Conservation (phyloP, 192 early-diverging fungal species). For the Chytriomyces hyalinus region DNA sequence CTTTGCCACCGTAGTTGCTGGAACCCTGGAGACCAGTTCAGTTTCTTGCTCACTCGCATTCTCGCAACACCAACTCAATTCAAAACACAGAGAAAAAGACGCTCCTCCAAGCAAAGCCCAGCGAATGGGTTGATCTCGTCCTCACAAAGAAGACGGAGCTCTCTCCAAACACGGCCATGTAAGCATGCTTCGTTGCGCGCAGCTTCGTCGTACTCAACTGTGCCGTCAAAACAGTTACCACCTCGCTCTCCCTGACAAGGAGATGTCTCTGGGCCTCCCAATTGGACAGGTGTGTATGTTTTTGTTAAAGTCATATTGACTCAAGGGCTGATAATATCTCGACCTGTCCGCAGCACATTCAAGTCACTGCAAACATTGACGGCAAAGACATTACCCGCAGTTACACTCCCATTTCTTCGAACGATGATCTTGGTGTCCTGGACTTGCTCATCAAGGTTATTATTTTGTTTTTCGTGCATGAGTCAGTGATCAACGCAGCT, state of each 20-base stretch:
- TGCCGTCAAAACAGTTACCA: slow-evolving; percentile 66
- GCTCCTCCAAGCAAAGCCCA: not conserved
- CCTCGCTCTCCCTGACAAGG: slow-evolving; percentile 74
- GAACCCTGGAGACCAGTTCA: not conserved
- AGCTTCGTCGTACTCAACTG: not conserved
- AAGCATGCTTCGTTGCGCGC: slow-evolving; percentile 15
- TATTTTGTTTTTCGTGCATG: not conserved
- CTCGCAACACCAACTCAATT: not conserved
- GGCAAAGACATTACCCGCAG: slow-evolving; percentile 84
- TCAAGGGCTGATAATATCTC: not conserved
- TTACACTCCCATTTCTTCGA: slow-evolving; percentile 88
- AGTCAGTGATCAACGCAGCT: not conserved
- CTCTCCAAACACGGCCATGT: slow-evolving; percentile 87
- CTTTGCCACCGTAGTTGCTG: not conserved
- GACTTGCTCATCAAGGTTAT: slow-evolving; percentile 88
- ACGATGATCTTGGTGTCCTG: slow-evolving; percentile 86
- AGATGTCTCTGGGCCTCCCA: slow-evolving; percentile 80
- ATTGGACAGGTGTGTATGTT: slow-evolving; percentile 70
- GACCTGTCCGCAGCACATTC: slow-evolving; percentile 70
- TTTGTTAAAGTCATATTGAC: not conserved
- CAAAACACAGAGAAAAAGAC: not conserved
- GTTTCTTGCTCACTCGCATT: no score
- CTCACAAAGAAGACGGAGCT: slow-evolving; percentile 77
- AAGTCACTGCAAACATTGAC: slow-evolving; percentile 79
- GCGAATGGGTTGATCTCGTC: slow-evolving; percentile 39